A percentile compares a stretch with the other conserved stretches of the same genome.
These are phyloP conservation scores for Thraustochytrium aureum DNA, from an alignment of 352 stramenopile genomes.

Conservation along the genomic window DNA sequence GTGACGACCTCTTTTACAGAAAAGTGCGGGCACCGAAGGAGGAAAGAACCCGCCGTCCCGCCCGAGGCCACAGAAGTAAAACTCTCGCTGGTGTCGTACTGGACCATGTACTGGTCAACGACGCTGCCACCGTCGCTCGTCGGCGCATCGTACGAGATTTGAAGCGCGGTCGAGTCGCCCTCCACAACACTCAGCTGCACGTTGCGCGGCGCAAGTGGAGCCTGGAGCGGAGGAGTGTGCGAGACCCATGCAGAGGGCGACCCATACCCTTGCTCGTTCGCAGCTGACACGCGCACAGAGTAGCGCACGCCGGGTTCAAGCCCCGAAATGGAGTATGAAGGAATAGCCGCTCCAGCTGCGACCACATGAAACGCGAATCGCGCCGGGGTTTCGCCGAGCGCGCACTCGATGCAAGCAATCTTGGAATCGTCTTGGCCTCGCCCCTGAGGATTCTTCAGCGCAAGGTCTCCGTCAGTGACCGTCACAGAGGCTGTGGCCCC, in stretches of 20 bases:
- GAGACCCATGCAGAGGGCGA: conserved; percentile 67
- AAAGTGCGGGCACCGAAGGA: conserved; percentile 55
- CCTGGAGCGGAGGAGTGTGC: conserved; percentile 76
- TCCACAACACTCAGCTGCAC: conserved; percentile 77
- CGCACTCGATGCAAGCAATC: conserved; percentile 48
- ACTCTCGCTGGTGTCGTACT: conserved; percentile 75
- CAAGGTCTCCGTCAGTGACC: conserved; percentile 55
- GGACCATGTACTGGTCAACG: conserved; percentile 83
- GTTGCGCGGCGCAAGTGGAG: conserved; percentile 64
- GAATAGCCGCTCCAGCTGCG: conserved; percentile 64
- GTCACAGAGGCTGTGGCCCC: not conserved
- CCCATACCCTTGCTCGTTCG: conserved; percentile 63
- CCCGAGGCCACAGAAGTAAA: conserved; percentile 67
- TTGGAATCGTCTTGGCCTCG: conserved; percentile 58
- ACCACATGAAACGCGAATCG: conserved; percentile 69
- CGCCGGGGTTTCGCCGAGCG: conserved; percentile 64
- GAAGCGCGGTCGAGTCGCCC: conserved; percentile 69
- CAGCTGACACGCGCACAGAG: conserved; percentile 68
- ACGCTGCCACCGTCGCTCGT: conserved; percentile 70
- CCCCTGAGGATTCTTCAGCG: conserved; percentile 63
- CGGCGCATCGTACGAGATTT: conserved; percentile 65
- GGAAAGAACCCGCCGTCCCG: conserved; percentile 12
- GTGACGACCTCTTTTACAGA: conserved; percentile 42
- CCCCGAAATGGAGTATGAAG: conserved; percentile 66
- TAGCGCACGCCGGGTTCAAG: conserved; percentile 67